Base-by-base conservation (phyloP, 2,329 filamentous ascomycete species). In the Metarhizium guizhouense region DNA sequence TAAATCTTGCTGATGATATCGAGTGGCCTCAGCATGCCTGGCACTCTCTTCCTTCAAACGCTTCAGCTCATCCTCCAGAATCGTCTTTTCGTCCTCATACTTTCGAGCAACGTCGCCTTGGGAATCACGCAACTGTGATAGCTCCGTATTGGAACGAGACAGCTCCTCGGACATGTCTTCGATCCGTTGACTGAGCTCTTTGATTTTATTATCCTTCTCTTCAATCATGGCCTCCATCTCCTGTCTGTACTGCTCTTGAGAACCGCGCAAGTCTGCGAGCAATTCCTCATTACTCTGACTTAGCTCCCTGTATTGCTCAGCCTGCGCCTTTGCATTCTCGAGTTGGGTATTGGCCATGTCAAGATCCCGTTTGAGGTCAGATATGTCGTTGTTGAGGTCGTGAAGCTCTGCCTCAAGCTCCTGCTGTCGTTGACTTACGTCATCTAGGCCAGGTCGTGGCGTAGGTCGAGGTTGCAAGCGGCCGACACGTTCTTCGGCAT, bases 231-330 rank as follows among this genome's bases (percentile, higher is more conserved):
- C 74, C 62, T 96, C 91, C 68, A 90, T 90, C 65, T 97, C 90
- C 62, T 93, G 83, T n/a, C 85, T 84, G 69, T 91, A 95, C 66
- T 94, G 84, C 50, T 96, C 92, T 58, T 94, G 86, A 0, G 90
- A 88, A 40, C 87, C 83, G 51, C 85, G 87, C 54, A 95, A 77
- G 57, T 85, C 88, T 60, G 90, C 83, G 16, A 97, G 78, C 52
- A 92, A 87, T 62, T 97, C 93, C 68, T 99, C 94, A 2, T 90
- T 86, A 36, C 84, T 79, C 70, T 95, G 90, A 62, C 90, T 91
- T 62, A 97, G 90, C 52, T 86, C 82, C 70, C 89, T 93, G 77
- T 95, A 97, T 63, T 90, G 86, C 66, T 96, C 90, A 45, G 86
- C 85, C 65, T 96, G 87, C 40, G 83, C 80, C 70, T 89, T 90